Evolutionary conservation across 2,329 filamentous ascomycete genomes (phyloP), one percentile per base, ranked within the genome.

Genomic region (Diaporthe batatas): DNA sequence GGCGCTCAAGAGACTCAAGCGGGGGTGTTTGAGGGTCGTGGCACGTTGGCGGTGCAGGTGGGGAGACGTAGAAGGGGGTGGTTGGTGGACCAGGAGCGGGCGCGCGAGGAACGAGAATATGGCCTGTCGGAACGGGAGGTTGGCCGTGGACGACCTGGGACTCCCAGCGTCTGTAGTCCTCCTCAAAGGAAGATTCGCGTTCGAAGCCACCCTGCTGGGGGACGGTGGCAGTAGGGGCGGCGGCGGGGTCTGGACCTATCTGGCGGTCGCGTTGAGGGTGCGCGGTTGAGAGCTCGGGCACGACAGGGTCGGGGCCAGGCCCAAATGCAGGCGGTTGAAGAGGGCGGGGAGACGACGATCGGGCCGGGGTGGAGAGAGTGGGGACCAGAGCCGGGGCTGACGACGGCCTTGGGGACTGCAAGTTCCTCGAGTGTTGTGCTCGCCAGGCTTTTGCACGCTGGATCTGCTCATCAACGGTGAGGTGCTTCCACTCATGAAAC

Each of bases 201-300:
- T 54, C 55, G 36, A 32, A 53, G 14, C 21, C 29, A n/a, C 16
- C 16, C 32, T 23, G 68, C 18, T 21, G n/a, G 39, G 32, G 89
- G 79, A 47, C 64, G 2, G 39, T 29, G 54, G 68, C 23, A 16
- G 76, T 44, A 29, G 79, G 74, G 34, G 77, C 75, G 58, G 72
- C 71, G 47, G 80, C 70, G 67, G 76, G 29, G 29, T 49, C 62
- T n/a, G 44, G 25, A 36, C 21, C 23, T 36, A 7, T 42, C 44
- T 49, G 59, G 23, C 14, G 29, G 44, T 36, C 44, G 21, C 18
- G 42, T 32, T 65, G n/a, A 51, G 12, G 18, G 23, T 4, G 44
- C 29, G 62, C 14, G 44, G 29, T 51, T 25, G 62, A 23, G 44
- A 25, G 44, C 29, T 51, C 32, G 44, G 62, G 62, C 47, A 32